phyloP scores from a whole-genome alignment of 805 yeast genomes.

The Candida montana region DNA sequence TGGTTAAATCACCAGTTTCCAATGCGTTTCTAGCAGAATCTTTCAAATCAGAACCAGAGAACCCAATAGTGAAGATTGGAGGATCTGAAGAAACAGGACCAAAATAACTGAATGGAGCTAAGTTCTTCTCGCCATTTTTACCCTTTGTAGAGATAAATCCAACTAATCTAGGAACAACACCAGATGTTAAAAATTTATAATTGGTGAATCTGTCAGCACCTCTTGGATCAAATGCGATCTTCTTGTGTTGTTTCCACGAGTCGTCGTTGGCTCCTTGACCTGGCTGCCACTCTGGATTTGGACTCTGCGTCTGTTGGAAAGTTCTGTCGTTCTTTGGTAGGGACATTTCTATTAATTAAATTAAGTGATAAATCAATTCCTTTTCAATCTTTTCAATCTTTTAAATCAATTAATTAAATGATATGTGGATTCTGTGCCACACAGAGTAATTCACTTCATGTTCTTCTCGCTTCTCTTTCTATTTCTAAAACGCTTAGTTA shows the following conservation, averaged over 20 bases:
- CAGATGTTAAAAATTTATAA: conserved; percentile 47
- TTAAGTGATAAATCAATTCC: too few relatives aligned
- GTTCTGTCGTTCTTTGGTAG: too few relatives aligned
- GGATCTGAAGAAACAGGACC: conserved; percentile 46
- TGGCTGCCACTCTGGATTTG: conserved; percentile 25
- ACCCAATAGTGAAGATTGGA: conserved; percentile 49
- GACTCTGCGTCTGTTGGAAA: conserved; percentile 22
- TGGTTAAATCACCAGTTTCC: conserved; percentile 48
- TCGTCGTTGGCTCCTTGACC: conserved; percentile 28
- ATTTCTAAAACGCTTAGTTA: too few relatives aligned
- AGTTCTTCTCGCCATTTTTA: conserved; percentile 38
- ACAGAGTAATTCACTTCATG: too few relatives aligned
- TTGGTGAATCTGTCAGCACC: conserved; percentile 30
- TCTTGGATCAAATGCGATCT: conserved; percentile 41
- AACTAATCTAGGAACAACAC: conserved; percentile 55
- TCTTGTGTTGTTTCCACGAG: conserved; percentile 31
- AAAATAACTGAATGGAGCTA: conserved; percentile 61
- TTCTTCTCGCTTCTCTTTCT: too few relatives aligned
- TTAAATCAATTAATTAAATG: too few relatives aligned
- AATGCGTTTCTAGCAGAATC: conserved; percentile 46
- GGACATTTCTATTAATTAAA: too few relatives aligned
- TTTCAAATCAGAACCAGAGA: conserved; percentile 40
- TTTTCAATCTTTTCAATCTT: too few relatives aligned
- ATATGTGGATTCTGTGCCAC: too few relatives aligned
- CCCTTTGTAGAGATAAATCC: conserved; percentile 49